A percentile compares a stretch with the other conserved stretches of the same genome.
Evolutionary conservation across 257 asterid genomes (phyloP).

Genomic region (Solanum okadae): DNA sequence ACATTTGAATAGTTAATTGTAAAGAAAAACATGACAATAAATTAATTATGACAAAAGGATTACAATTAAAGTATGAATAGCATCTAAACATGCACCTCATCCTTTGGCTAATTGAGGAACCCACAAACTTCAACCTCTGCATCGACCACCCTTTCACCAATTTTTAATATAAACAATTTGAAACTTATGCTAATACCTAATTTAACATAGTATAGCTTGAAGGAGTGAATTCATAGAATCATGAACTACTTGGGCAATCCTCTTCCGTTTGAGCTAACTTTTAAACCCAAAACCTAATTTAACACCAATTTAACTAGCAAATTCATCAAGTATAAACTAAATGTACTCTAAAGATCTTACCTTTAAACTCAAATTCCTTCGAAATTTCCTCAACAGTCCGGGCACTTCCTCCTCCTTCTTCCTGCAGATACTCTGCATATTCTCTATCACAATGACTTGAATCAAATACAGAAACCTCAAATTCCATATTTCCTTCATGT

Average conservation of each 20-base stretch:
- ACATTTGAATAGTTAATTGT: background rate
- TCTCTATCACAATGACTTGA: background rate
- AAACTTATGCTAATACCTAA: background rate
- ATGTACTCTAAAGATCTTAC: background rate
- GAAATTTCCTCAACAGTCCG: background rate
- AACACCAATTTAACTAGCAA: background rate
- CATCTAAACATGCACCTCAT: background rate
- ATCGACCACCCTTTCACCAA: background rate
- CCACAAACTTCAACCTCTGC: background rate
- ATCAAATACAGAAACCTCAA: slow-evolving; percentile 2
- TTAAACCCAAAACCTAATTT: background rate
- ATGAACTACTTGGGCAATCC: background rate
- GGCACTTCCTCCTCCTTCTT: background rate
- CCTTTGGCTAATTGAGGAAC: background rate
- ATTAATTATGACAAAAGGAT: background rate
- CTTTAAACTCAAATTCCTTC: background rate
- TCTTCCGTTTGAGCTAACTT: background rate
- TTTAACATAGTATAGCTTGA: no score
- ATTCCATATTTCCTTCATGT: slow-evolving; percentile 12
- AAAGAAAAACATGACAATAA: background rate
- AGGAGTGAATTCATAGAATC: background rate
- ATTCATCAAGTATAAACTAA: background rate
- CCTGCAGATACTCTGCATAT: background rate
- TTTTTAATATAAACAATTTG: background rate
- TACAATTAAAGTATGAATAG: background rate